A percentile compares a stretch with the other conserved stretches of the same genome.
These are phyloP conservation scores for Penicillium mononematosum DNA, from an alignment of 495 filamentous ascomycete species.

Conservation along the genomic window DNA sequence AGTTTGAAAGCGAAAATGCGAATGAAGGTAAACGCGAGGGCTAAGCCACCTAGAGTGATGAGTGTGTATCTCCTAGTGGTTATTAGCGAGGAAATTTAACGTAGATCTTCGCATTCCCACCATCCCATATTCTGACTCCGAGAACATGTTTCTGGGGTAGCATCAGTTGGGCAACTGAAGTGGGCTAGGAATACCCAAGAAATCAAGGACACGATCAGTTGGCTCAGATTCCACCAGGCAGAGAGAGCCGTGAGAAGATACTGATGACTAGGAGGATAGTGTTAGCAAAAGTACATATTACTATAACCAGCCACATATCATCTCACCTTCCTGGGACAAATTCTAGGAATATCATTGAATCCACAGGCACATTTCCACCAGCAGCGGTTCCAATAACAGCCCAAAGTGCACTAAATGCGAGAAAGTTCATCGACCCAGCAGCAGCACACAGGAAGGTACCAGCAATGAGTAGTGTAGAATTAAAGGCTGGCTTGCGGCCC, in stretches of 20 bases:
- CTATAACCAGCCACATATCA: not conserved
- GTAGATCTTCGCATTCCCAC: slow-evolving; percentile 7
- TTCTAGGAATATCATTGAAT: slow-evolving; percentile 37
- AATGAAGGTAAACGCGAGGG: slow-evolving; percentile 31
- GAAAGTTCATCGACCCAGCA: slow-evolving; percentile 32
- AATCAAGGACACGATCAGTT: slow-evolving; percentile 33
- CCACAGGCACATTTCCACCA: slow-evolving; percentile 36
- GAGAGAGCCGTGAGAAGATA: slow-evolving; percentile 34
- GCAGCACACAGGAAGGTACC: slow-evolving; percentile 32
- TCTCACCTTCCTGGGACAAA: slow-evolving; percentile 31
- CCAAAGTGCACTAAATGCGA: slow-evolving; percentile 37
- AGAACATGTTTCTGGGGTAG: slow-evolving; percentile 27
- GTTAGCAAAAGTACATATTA: not conserved
- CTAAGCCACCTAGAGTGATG: slow-evolving; percentile 30
- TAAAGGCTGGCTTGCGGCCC: slow-evolving; percentile 35
- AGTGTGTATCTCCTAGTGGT: slow-evolving; percentile 32
- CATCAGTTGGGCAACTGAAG: slow-evolving; percentile 32
- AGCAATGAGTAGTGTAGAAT: slow-evolving; percentile 29
- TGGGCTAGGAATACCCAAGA: slow-evolving; percentile 38
- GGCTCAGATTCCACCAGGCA: slow-evolving; percentile 38
- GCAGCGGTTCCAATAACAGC: slow-evolving; percentile 35
- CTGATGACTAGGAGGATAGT: slow-evolving; percentile 19
- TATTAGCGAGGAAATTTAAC: not conserved
- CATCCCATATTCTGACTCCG: slow-evolving; percentile 37
- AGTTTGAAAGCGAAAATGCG: slow-evolving; percentile 36